Evolutionary conservation across 441 rosid species (phyloP).

Genomic region (Euphorbia celastroides): DNA sequence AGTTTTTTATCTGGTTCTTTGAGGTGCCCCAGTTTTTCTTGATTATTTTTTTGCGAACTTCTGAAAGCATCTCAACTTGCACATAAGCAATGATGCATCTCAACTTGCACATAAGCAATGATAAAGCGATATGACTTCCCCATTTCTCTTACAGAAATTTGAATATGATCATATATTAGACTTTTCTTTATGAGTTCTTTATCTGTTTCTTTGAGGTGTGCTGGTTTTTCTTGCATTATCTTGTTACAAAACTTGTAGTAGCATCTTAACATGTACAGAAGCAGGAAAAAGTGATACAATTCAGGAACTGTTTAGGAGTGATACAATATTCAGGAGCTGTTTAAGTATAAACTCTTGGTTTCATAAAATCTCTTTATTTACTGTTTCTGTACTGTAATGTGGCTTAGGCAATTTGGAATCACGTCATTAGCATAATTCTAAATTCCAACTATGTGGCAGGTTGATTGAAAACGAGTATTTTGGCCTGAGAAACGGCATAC

Average conservation of each 20-base stretch:
- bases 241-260: too few species aligned
- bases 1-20: background rate
- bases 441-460: conserved; percentile 31
- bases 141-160: too few species aligned
- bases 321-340: background rate
- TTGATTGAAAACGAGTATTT: conserved; percentile 84
- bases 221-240: too few species aligned
- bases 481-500: conserved; percentile 84
- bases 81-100: too few species aligned
- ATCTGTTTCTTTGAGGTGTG: too few species aligned
- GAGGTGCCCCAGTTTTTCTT: background rate
- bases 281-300: too few species aligned
- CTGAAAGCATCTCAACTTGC: background rate
- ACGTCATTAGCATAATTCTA: background rate
- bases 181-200: too few species aligned
- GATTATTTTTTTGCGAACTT: background rate
- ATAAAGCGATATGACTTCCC: background rate
- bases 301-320: too few species aligned
- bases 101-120: background rate
- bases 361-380: background rate
- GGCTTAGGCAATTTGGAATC: background rate
- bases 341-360: background rate
- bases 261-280: too few species aligned
- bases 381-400: background rate
- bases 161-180: too few species aligned